Evolutionary conservation across 2,329 filamentous ascomycete species (phyloP), one percentile per base, ranked within the genome.

Genomic region (Cladosporium sp.): DNA sequence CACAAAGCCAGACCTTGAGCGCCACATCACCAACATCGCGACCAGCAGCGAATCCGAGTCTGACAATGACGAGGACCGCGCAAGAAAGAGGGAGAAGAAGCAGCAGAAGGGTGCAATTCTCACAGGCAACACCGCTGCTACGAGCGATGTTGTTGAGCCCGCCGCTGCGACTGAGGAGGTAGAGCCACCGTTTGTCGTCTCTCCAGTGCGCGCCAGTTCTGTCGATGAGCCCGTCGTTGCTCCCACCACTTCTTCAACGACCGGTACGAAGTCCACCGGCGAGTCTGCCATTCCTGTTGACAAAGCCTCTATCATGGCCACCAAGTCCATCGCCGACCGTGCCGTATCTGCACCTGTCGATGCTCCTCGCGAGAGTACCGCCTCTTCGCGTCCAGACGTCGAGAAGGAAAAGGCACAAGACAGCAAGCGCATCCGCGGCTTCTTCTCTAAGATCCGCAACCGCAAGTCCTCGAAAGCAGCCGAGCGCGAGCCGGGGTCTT

Each of bases 1-100:
- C 19, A 60, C 47, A 13, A 49, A 50, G 24, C 66, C 67, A 3
- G 60, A 66, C 32, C 63, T 71, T n/a, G 70, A 70, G 45, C 61
- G 68, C 12, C 68, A 71, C 53, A 68, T 70, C 24, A 66, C 67
- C 3, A 51, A 60, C 22, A 68, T 71, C 42, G 62, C 61, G 2
- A 64, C 65, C 24, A 69, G 66, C 19, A 61, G 62, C 47, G 45
- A 50, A 15, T 50, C 45, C 15, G 22, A 35, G 28, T 50, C 45
- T 9, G 55, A 61, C 8, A 59, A 58, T 25, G 64, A 64, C 20
- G 62, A 60, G 3, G 58, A 58, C 7, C 39, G 45, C 20, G 36
- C 35, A 58, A 59, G 36, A 58, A 63, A 49, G 60, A 60, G 58
- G 44, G 62, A 19, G 58, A 64, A 12, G 59, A 65, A 32, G 22